Evolutionary conservation across 805 yeast species (phyloP).

Genomic region (Candida vartiovaarae): DNA sequence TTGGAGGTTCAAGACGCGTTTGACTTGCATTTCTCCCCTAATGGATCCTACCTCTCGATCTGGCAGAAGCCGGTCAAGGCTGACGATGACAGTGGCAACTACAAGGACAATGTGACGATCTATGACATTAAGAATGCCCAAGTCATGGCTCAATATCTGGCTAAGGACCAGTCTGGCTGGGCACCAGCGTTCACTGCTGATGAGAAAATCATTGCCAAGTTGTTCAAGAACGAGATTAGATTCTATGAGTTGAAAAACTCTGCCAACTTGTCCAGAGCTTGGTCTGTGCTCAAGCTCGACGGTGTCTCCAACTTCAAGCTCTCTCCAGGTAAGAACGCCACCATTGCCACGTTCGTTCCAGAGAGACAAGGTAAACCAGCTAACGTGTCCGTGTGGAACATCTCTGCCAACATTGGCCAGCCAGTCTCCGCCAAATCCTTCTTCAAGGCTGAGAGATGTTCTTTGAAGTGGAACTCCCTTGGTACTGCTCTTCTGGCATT

Average conservation of each 20-base stretch:
- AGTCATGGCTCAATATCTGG: constrained; percentile 55
- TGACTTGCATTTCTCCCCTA: constrained; percentile 85
- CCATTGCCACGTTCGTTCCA: constrained; percentile 86
- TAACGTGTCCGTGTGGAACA: constrained; percentile 71
- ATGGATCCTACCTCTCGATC: constrained; percentile 71
- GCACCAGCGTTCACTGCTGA: constrained; percentile 83
- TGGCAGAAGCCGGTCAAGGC: constrained; percentile 84
- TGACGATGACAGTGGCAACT: constrained; percentile 67
- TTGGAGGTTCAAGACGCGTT: constrained; percentile 60
- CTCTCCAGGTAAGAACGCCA: constrained; percentile 85
- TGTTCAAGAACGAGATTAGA: constrained; percentile 55
- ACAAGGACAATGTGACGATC: constrained; percentile 72
- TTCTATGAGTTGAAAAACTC: constrained; percentile 50
- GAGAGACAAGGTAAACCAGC: constrained; percentile 89
- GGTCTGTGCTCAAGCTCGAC: constrained; percentile 48
- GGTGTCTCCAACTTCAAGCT: constrained; percentile 56
- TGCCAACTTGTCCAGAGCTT: constrained; percentile 42
- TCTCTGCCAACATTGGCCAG: constrained; percentile 47
- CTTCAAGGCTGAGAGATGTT: constrained; percentile 93
- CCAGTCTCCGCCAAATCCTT: constrained; percentile 83
- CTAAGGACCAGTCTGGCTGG: constrained; percentile 87
- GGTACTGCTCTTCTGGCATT: constrained; percentile 93
- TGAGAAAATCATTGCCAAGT: constrained; percentile 62
- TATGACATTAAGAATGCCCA: constrained; percentile 49
- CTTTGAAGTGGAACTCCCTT: constrained; percentile 84